Evolutionary conservation across 441 rosid genomes (phyloP), one percentile per base, ranked within the genome.

Genomic region (California macrophylla): DNA sequence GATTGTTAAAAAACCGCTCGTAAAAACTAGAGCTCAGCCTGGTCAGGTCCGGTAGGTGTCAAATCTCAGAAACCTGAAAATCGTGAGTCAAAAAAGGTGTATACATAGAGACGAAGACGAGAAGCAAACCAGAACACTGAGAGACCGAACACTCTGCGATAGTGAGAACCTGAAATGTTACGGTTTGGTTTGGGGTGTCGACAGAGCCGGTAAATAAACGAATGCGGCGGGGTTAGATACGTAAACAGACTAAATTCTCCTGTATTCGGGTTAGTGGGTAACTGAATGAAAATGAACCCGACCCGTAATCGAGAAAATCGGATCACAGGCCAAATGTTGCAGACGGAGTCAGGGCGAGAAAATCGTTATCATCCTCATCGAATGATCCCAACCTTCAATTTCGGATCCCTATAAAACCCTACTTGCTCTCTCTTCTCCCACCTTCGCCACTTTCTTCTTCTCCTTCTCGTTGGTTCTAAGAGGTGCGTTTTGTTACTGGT

Each of bases 331-430:
- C 8, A 23, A 56, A 56, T 23, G 28, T 56, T 21, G 63, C 12
- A 56, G 26, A 24, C 63, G 63, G 26, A 56, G 26, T 21, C 28
- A 56, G 28, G 63, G 63, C 63, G 63, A 18, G 29, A 56, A 56
- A 7, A 56, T 40, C 50, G 50, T 40, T 2, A 40, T 40, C 50
- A 16, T 40, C 50, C 15, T 56, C 63, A 56, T 21, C 23, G 63
- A 56, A 56, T 29, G 63, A 56, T 10, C 29, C 28, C n/a, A 56
- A 56, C 63, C 63, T 56, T 56, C 63, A 56, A 56, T 56, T 56
- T 56, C 63, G 63, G 63, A 7, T 56, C 29, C 9, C 63, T 56
- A 21, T 56, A 56, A 56, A 56, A 12, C 63, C 63, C 28, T 23
- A 21, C 1, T 21, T 6, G 21, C 61, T 54, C 61, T 54, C 63